Percentiles rank a stretch among this genome's conserved stretches.
Evolutionary conservation across 169 alveolate genomes (phyloP).

Genomic region (Plasmodium ovale): DNA sequence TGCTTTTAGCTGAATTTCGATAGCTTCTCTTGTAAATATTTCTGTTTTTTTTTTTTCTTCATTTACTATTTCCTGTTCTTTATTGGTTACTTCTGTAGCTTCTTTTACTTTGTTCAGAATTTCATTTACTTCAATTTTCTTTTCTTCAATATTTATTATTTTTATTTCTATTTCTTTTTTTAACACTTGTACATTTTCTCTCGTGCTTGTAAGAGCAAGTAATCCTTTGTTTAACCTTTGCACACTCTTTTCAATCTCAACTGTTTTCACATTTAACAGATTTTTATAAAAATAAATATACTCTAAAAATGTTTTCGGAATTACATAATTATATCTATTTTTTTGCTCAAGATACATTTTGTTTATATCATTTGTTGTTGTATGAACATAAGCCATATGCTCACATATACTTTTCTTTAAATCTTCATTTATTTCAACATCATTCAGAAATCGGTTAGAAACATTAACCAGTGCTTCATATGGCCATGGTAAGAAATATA

Average conservation of each 20-base stretch:
- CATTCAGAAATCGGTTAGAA: conserved; percentile 90
- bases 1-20: conserved; percentile 90
- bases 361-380: conserved; percentile 94
- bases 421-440: conserved; percentile 90
- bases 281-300: conserved; percentile 93
- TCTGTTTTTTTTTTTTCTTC: conserved; percentile 92
- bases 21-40: conserved; percentile 91
- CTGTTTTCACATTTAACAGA: conserved; percentile 89
- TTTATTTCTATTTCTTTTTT: conserved; percentile 63
- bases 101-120: conserved; percentile 89
- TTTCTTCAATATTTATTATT: conserved; percentile 60
- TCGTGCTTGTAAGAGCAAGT: conserved; percentile 41
- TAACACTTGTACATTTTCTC: conserved; percentile 66
- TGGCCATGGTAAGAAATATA: conserved; percentile 98
- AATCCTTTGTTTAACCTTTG: conserved; percentile 75
- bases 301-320: conserved; percentile 96
- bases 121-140: conserved; percentile 69
- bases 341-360: conserved; percentile 89
- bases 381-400: conserved; percentile 96
- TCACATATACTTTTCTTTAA: conserved; percentile 88
- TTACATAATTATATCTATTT: conserved; percentile 96
- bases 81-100: conserved; percentile 94
- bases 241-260: conserved; percentile 84
- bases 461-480: conserved; percentile 96
- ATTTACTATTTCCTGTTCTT: conserved; percentile 93